A percentile compares a stretch with the other conserved stretches of the same genome.
phyloP scores from a whole-genome alignment of 768 basidiomycete species.

The Lactarius sp. region DNA sequence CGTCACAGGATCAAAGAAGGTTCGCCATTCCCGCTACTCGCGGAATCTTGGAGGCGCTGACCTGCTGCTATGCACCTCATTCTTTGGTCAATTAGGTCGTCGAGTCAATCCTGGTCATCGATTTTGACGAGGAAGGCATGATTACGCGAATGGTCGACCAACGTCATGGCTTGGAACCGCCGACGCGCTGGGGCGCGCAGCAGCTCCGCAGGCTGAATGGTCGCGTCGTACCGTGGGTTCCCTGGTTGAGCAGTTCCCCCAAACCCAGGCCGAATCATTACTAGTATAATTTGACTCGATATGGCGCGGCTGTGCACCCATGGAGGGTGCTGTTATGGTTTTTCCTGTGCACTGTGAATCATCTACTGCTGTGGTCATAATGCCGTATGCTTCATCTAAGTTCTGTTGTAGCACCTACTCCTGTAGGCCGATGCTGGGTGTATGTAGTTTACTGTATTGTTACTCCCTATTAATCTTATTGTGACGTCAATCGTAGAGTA shows the following conservation, averaged over 20 bases:
- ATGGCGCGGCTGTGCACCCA: not conserved
- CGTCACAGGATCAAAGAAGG: conserved; percentile 48
- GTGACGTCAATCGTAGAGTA: too few relatives aligned
- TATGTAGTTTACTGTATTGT: not conserved
- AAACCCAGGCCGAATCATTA: conserved; percentile 29
- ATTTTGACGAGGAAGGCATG: conserved; percentile 60
- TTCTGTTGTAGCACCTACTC: not conserved
- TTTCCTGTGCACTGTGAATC: not conserved
- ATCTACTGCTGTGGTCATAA: not conserved
- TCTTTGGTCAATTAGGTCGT: conserved; percentile 39
- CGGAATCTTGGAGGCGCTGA: not conserved
- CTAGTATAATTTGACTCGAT: conserved; percentile 4
- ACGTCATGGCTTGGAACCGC: conserved; percentile 53
- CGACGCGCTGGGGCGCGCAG: conserved; percentile 44
- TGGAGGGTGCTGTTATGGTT: not conserved
- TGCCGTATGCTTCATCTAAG: not conserved
- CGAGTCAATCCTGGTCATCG: conserved; percentile 56
- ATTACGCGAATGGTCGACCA: conserved; percentile 55
- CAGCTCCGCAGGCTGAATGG: conserved; percentile 48
- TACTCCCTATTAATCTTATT: not conserved
- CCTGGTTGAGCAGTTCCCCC: conserved; percentile 52
- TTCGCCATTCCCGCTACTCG: conserved; percentile 25
- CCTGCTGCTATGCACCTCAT: not conserved
- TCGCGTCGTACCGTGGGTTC: conserved; percentile 45
- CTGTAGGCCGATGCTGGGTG: not conserved